These are phyloP conservation scores for Aspergillus olivimuriae DNA, from an alignment of 495 filamentous ascomycete species.

Conservation along the genomic window DNA sequence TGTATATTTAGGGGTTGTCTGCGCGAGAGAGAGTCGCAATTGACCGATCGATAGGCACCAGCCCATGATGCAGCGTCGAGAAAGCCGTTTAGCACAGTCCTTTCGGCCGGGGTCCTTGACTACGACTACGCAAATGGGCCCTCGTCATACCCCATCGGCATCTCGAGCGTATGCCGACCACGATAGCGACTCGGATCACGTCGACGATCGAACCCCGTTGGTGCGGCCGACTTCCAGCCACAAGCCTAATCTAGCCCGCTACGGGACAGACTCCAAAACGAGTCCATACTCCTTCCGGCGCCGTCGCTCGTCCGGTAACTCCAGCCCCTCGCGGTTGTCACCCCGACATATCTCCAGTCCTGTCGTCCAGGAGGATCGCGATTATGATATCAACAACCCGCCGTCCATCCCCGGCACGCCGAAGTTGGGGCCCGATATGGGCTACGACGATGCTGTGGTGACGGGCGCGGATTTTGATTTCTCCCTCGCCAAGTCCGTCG, in stretches of 20 bases:
- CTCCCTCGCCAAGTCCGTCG: slow-evolving; percentile 21
- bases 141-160: slow-evolving; percentile 23
- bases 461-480: slow-evolving; percentile 44
- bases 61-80: slow-evolving; percentile 59
- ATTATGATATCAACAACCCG: slow-evolving; percentile 92
- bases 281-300: slow-evolving; percentile 23
- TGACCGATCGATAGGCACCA: no score
- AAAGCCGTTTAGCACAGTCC: slow-evolving; percentile 45
- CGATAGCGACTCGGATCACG: slow-evolving; percentile 43
- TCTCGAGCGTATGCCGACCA: slow-evolving; percentile 27
- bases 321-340: slow-evolving; percentile 29
- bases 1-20: not conserved
- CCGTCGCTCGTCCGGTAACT: slow-evolving; percentile 25
- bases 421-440: slow-evolving; percentile 50
- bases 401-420: slow-evolving; percentile 85
- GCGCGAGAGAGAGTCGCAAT: no score
- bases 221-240: slow-evolving; percentile 24
- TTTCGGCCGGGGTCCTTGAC: slow-evolving; percentile 38
- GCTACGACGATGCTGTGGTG: slow-evolving; percentile 74
- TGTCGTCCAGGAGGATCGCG: slow-evolving; percentile 28
- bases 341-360: slow-evolving; percentile 24
- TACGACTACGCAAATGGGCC: slow-evolving; percentile 21
- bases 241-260: slow-evolving; percentile 21
- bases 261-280: slow-evolving; percentile 33
- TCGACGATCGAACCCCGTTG: slow-evolving; percentile 38